Base-by-base conservation (phyloP, 768 basidiomycete species). In the Termitomyces sp. region DNA sequence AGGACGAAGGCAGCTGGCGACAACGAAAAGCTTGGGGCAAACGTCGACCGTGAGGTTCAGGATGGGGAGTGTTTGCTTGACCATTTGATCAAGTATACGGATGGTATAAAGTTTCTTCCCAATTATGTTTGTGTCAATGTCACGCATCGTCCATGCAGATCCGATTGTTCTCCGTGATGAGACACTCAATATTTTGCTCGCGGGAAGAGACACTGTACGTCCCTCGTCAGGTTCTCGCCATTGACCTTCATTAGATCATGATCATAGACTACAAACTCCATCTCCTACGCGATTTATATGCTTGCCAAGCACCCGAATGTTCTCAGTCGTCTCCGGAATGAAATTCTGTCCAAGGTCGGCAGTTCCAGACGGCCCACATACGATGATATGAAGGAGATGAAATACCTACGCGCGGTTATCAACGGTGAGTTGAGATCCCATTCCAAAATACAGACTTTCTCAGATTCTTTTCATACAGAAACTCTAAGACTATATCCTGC, bases 151-250 rank as follows among this genome's bases (percentile, higher is more conserved):
- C 16, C 16, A 8, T 42, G 20, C 54, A 80, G 79, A 80, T 59
- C 66, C 57, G 2, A 58, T 60, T 7, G 66, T 78, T 22, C 68
- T 87, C n/a, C 77, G 78, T 58, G 84, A 85, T 62, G 78, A 80
- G 63, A 75, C 74, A 3, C 66, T 84, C n/a, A 86, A 86, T 63
- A 81, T 87, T 45, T 70, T 84, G 16, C 75, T 87, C 24, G 84
- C 85, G 24, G 84, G 82, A 9, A 76, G 84, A 32, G 86, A 88
- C 60, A 88, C 85, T 3, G 80, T 80, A 56, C 28, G 74, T 60
- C 58, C 36, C 12, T 3, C 24, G 11, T 38, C 22, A 13, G 13
- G 9, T 44, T 40, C n/a, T 2, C 40, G 20, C 28, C 12, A 8
- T 12, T 33, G 28, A 3, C 15, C 35, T 28, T 48, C 1, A 38